Evolutionary conservation across 2,329 filamentous ascomycete species (phyloP).

Genomic region (Fusarium nelsonii): DNA sequence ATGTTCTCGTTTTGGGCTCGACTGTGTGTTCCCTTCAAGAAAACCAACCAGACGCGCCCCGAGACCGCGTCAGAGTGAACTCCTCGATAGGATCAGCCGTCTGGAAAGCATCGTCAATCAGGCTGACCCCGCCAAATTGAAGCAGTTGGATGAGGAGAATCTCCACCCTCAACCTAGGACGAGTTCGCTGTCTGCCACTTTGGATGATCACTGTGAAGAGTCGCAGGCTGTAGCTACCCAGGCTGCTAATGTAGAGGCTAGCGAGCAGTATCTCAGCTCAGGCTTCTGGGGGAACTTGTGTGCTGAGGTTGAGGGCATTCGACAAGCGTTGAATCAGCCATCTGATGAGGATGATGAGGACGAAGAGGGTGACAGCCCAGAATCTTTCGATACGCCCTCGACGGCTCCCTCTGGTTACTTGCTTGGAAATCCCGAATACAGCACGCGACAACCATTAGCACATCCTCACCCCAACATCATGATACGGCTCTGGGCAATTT

Average conservation of each 20-base stretch:
- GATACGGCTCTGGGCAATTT: slow-evolving; percentile 53
- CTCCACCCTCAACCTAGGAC: slow-evolving; percentile 4
- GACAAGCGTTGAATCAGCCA: slow-evolving; percentile 58
- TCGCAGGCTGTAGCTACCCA: slow-evolving; percentile 27
- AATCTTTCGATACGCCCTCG: slow-evolving; percentile 45
- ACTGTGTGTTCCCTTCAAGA: slow-evolving; percentile 62
- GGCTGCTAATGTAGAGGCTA: slow-evolving; percentile 38
- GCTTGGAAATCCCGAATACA: slow-evolving; percentile 46
- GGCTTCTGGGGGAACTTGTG: slow-evolving; percentile 61
- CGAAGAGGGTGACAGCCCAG: slow-evolving; percentile 51
- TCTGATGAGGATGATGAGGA: slow-evolving; percentile 57
- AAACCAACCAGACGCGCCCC: slow-evolving; percentile 58
- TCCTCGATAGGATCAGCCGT: slow-evolving; percentile 59
- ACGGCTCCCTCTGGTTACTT: slow-evolving; percentile 47
- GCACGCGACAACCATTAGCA: slow-evolving; percentile 30
- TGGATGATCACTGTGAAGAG: slow-evolving; percentile 34
- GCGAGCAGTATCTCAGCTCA: slow-evolving; percentile 55
- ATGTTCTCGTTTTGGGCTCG: slow-evolving; percentile 61
- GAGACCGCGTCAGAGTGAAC: slow-evolving; percentile 58
- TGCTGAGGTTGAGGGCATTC: slow-evolving; percentile 60
- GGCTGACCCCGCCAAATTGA: slow-evolving; percentile 52
- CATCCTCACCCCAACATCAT: slow-evolving; percentile 57
- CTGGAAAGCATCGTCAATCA: slow-evolving; percentile 61
- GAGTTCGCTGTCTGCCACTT: slow-evolving; percentile 10
- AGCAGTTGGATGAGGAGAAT: slow-evolving; percentile 43